Base-by-base conservation (phyloP, 805 yeast genomes). In the Kluyveromyces nonfermentans region DNA sequence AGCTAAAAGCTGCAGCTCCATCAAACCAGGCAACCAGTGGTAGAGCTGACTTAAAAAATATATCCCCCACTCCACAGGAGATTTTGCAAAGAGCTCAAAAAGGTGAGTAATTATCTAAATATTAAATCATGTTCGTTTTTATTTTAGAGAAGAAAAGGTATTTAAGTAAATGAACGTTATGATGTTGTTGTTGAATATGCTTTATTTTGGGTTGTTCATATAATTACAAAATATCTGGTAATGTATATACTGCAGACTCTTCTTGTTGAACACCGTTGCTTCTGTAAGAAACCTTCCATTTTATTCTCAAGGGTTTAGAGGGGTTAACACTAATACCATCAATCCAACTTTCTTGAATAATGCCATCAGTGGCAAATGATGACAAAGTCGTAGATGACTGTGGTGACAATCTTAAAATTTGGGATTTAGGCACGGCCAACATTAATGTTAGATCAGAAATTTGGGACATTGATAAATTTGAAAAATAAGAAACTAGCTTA, bases 361-460 rank as follows among this genome's bases (percentile, higher is more conserved):
- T 67, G 6, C 78, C 78, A 43, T 74, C 69, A 31, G 58, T 61
- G 38, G 67, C 68, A 43, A 68, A 69, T 2, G 76, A 72, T 45
- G 70, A 68, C n/a, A 85, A 54, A 25, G 60, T 55, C 44, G 74
- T 77, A 42, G 75, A 71, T 7, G 82, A 70, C 59, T 82, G 88
- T 1, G 88, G 80, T 45, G 72, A 69, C 57, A 85, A 71, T 42
- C 68, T 71, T 49, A 85, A 68, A 40, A 68, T 68, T 55, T 80
- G 73, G 7, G 73, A 56, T 54, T 78, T 80, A 43, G 94, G 86
- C 28, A 80, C 87, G 0, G 95, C 93, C 33, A 83, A 61, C 56
- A 78, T 69, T 51, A 82, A 76, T 46, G 76, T 74, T 36, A 85
- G 60, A 46, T 72, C 70, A 7, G 73, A 61, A 30, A 83, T 60